Base-by-base conservation (phyloP, 139 green algal species). In the Tetraselmis striata region DNA sequence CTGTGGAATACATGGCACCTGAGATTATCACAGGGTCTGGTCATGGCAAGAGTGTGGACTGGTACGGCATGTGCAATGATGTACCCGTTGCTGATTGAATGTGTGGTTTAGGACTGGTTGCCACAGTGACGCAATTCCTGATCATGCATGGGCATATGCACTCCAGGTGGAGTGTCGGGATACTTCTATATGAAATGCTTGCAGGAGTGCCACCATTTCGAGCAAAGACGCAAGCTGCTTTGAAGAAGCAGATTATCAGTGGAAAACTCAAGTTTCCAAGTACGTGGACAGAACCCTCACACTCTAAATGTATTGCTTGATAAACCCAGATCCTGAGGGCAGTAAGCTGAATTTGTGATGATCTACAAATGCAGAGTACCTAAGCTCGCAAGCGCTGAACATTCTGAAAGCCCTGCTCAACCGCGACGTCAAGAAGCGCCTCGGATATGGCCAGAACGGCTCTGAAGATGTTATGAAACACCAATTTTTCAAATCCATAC, bases 151-250 rank as follows among this genome's bases (percentile, higher is more conserved):
- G 28, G 28, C 1, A 11, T 18, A 0, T 0, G 26, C 22, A 2
- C 25, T 30, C 1, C 23, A 80, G 77, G 29, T 28, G 26, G 77
- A 80, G 30, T n/a, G 29, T 27, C 2, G 30, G 30, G 30, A 92
- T 99, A 30, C 90, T 99, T 84, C 87, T 99, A 59, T 98, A 95
- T 80, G 97, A 99, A 89, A 99, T 99, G 97, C 88, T 99, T 78
- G 93, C 89, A 27, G 97, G 96, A 31, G 74, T 95, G 88, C 92
- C 95, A 0, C 96, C 96, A 29, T 99, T 98, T 87, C 87, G 91
- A 23, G 90, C 89, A 83, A 98, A 98, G 90, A 93, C 90, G 59
- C 87, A 93, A 32, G 74, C 90, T n/a, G 89, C 88, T 82, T 90
- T 99, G 86, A 93, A 98, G 88, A 91, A 93, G 78, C 89, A 95